A percentile compares a stretch with the other conserved stretches of the same genome.
Evolutionary conservation across 2,329 filamentous ascomycete species (phyloP).

Genomic region (Hymenoscyphus linearis): DNA sequence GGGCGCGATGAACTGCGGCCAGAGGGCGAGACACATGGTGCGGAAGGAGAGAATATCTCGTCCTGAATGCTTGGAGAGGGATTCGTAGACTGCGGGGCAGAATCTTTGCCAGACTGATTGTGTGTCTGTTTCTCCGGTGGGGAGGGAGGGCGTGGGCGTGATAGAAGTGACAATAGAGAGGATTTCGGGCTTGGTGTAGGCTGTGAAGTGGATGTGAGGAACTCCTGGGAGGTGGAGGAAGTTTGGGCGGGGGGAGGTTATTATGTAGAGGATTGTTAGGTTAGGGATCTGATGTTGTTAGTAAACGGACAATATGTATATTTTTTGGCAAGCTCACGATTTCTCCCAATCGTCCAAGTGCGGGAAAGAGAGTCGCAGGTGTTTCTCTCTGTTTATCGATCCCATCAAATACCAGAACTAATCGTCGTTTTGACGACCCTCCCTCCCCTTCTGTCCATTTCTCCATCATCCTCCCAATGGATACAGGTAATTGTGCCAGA

Average conservation of each 20-base stretch:
- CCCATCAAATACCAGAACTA: conserved; percentile 81
- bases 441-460: conserved; percentile 20
- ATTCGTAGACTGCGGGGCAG: conserved; percentile 79
- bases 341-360: conserved; percentile 75
- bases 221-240: conserved; percentile 65
- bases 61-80: conserved; percentile 72
- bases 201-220: conserved; percentile 75
- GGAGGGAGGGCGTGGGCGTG: conserved; percentile 43
- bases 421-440: conserved; percentile 41
- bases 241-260: conserved; percentile 64
- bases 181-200: conserved; percentile 77
- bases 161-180: conserved; percentile 66
- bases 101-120: conserved; percentile 75
- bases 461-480: conserved; percentile 59
- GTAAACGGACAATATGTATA: neutral
- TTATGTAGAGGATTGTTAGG: conserved; percentile 71
- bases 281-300: conserved; percentile 61
- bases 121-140: conserved; percentile 43
- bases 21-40: conserved; percentile 67
- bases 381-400: conserved; percentile 82
- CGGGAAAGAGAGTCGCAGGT: conserved; percentile 71
- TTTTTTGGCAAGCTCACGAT: conserved; percentile 48
- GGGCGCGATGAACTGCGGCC: conserved; percentile 79
- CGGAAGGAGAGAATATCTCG: conserved; percentile 72
- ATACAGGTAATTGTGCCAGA: conserved; percentile 68